Conservation (phyloP, 441 rosid species). For the Jatropha podagrica region DNA sequence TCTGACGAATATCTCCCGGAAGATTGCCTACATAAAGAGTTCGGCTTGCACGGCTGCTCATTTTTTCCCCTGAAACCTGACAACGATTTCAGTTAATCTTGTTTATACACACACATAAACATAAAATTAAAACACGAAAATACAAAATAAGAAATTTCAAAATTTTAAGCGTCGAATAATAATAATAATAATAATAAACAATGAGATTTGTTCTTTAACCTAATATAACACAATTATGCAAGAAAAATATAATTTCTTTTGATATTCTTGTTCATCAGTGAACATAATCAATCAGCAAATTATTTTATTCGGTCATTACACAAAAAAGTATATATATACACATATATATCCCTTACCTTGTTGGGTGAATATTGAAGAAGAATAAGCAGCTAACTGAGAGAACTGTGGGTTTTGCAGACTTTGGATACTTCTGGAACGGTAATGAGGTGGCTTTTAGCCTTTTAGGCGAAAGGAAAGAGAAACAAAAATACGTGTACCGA, state of each 20-base stretch:
- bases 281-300: no score
- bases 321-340: no score
- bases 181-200: no score
- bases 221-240: no score
- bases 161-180: no score
- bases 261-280: no score
- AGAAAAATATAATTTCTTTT: no score
- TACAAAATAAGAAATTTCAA: neutral
- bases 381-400: neutral
- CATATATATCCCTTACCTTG: neutral
- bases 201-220: no score
- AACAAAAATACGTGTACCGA: neutral
- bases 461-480: neutral
- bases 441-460: neutral
- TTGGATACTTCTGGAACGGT: constrained; percentile 25
- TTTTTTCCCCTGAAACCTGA: constrained; percentile 28
- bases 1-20: constrained; percentile 73
- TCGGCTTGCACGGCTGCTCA: constrained; percentile 70
- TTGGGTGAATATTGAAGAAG: neutral
- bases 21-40: constrained; percentile 89
- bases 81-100: neutral
- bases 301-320: no score
- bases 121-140: neutral
- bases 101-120: no score
- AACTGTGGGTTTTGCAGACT: neutral